phyloP scores from a whole-genome alignment of 306 rosid species.

The Quercus dentata region DNA sequence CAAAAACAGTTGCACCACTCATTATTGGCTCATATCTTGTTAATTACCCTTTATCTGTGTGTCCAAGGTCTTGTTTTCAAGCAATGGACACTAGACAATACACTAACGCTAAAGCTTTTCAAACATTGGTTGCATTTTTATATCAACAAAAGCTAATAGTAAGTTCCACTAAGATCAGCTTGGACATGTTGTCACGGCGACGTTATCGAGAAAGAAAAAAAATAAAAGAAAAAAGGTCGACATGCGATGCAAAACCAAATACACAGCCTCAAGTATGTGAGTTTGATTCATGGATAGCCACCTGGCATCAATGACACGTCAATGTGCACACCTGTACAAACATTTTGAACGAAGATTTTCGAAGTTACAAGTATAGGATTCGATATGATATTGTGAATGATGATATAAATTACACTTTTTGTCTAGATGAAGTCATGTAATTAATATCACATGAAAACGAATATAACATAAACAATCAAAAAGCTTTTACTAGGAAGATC shows the following conservation, averaged over 20 bases:
- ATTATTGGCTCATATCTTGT: background rate
- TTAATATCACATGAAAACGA: background rate
- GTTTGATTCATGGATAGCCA: constrained; percentile 9
- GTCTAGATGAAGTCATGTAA: background rate
- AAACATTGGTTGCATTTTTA: background rate
- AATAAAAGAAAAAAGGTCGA: background rate
- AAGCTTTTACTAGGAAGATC: background rate
- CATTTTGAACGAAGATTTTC: background rate
- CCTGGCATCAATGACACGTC: constrained; percentile 36
- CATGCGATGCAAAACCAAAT: background rate
- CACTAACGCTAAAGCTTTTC: constrained; percentile 32
- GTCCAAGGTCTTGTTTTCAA: constrained; percentile 22
- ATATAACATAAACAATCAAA: background rate
- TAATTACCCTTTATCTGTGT: background rate
- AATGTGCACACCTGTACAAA: constrained; percentile 6
- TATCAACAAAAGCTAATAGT: background rate
- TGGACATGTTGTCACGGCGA: constrained; percentile 9
- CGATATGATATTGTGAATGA: background rate
- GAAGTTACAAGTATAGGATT: background rate
- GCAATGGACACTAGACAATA: constrained; percentile 46
- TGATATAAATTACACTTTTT: no score
- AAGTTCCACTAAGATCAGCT: constrained; percentile 9
- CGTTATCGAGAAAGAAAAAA: background rate
- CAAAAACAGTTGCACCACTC: background rate
- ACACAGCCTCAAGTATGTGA: background rate